Conservation (phyloP, 2,329 filamentous ascomycete genomes). For the Fusarium annulatum region DNA sequence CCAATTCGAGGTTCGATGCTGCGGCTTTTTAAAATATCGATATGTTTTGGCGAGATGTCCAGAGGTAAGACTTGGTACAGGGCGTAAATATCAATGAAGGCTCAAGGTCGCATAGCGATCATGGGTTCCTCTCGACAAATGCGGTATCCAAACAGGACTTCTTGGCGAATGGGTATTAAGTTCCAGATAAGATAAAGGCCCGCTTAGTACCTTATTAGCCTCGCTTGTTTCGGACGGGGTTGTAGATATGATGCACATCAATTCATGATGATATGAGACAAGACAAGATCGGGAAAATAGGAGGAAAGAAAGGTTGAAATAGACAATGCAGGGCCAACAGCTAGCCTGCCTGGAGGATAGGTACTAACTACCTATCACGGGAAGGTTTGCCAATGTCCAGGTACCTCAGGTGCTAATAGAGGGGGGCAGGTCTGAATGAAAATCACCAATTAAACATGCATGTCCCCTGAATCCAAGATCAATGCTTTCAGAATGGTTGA, state of each 20-base stretch:
- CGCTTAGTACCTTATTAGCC: background rate
- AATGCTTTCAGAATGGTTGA: conserved; percentile 8
- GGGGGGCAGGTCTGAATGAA: conserved; percentile 4
- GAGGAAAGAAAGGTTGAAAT: background rate
- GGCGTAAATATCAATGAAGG: conserved; percentile 3
- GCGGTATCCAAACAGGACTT: conserved; percentile 1
- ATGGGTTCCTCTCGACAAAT: conserved; percentile 13
- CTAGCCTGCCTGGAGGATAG: background rate
- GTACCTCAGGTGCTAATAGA: background rate
- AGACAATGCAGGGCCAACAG: conserved; percentile 7
- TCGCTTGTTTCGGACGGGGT: background rate
- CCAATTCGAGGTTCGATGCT: background rate
- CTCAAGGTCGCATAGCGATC: conserved; percentile 24
- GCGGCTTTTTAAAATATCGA: conserved; percentile 8
- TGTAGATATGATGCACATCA: background rate
- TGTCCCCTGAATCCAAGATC: conserved; percentile 5
- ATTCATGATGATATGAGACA: background rate
- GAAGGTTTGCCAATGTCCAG: background rate
- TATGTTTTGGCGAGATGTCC: conserved; percentile 1
- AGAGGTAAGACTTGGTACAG: background rate
- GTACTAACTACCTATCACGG: background rate
- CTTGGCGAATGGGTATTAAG: background rate
- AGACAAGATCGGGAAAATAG: background rate
- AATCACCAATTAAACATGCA: conserved; percentile 24
- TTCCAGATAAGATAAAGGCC: background rate